Evolutionary conservation across 2,329 filamentous ascomycete species (phyloP), one percentile per base, ranked within the genome.

Genomic region (Colletotrichum higginsianum): DNA sequence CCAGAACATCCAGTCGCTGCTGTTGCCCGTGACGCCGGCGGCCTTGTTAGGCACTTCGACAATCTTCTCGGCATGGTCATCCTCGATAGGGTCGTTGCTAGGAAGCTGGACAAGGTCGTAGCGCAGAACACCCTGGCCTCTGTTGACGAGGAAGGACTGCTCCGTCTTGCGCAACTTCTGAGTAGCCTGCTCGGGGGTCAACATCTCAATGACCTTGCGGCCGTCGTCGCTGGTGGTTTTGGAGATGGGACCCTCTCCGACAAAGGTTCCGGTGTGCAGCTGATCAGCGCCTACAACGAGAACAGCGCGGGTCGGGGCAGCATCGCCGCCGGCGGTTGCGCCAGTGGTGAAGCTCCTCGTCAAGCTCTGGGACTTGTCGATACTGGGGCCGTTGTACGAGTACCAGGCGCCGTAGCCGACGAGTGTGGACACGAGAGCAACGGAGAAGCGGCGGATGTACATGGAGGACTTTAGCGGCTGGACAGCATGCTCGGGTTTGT

Each of bases 1-100:
- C 96, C 97, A 99, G 82, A 99, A 99, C 95, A 98, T 98, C 96
- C 96, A 99, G 82, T 99, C 97, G 73, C 89, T 94, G 71, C 87
- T 90, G 21, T 88, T 86, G 47, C 87, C 80, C 44, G 80, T 76
- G 26, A 78, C 77, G 30, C 77, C 78, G 44, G 74, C 77, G 83
- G 79, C 88, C 83, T 77, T 88, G 64, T 88, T 87, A 5, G 94
- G 93, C 11, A 98, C 90, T 82, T 98, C 94, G 57, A 99, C 94
- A 78, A 98, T 98, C 88, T 98, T 97, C 84, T 99, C 96, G 63
- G 95, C 94, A 79, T 99, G 96, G 79, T 99, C 97, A 79, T 99
- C 96, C 84, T 99, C 96, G 71, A 99, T 99, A 0, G 96, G 96
- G 77, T 97, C 94, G 81, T 99, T 99, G 85, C 94, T 98, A 12